These are phyloP conservation scores for Alternaria sp. DNA, from an alignment of 2,329 filamentous ascomycete genomes.

Conservation along the genomic window DNA sequence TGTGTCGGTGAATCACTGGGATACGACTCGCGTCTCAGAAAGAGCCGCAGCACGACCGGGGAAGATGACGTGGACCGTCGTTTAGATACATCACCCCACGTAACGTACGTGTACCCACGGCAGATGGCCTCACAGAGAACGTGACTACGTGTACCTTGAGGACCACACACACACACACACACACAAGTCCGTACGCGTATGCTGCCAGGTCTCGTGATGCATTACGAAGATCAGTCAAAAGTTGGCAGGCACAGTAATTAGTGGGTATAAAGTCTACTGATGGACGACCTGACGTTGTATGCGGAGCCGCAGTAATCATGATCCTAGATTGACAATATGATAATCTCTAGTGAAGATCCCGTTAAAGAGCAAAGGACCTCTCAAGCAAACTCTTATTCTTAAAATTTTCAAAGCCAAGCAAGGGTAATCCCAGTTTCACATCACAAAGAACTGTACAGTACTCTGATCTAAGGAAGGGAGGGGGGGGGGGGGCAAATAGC, in stretches of 20 bases:
- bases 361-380: background rate
- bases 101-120: slow-evolving; percentile 13
- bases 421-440: no score
- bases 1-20: background rate
- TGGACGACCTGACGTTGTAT: background rate
- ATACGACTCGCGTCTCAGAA: slow-evolving; percentile 11
- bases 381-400: background rate
- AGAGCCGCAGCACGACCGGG: slow-evolving; percentile 19
- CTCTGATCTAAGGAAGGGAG: no score
- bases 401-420: no score
- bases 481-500: no score
- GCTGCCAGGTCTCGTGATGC: background rate
- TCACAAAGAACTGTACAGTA: no score
- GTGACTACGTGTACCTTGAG: background rate
- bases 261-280: background rate
- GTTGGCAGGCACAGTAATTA: background rate
- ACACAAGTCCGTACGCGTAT: slow-evolving; percentile 1
- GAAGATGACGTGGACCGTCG: slow-evolving; percentile 21
- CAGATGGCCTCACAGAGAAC: slow-evolving; percentile 3
- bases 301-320: background rate
- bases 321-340: background rate
- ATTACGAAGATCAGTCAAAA: background rate
- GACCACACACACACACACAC: background rate
- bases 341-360: background rate
- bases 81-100: slow-evolving; percentile 15